These are phyloP conservation scores for Chalara sp. DNA, from an alignment of 2,329 filamentous ascomycete genomes.

Conservation along the genomic window DNA sequence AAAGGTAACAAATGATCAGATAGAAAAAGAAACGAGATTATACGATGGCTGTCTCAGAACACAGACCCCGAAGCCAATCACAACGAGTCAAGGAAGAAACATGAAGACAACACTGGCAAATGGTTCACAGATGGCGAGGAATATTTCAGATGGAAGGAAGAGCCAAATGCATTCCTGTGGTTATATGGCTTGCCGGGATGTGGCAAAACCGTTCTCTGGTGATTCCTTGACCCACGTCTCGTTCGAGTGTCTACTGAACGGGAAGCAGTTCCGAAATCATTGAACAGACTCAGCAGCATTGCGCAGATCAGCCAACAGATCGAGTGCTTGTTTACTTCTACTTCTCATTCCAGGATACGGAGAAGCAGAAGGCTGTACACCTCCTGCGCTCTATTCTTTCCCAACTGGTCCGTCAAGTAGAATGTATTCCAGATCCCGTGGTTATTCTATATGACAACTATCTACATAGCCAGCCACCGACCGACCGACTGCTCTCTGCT, in stretches of 20 bases:
- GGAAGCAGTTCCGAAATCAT: no score
- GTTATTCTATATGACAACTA: no score
- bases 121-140: neutral
- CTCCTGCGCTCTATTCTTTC: no score
- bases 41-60: neutral
- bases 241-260: neutral
- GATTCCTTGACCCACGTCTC: neutral
- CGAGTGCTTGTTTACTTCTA: no score
- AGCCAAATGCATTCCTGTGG: neutral
- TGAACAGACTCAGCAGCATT: no score
- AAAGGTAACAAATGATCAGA: neutral
- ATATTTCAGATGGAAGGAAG: neutral
- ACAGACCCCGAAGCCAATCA: slow-evolving; percentile 2
- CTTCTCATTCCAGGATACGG: no score
- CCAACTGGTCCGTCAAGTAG: no score
- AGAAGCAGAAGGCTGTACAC: no score
- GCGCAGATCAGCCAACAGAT: no score
- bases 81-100: neutral
- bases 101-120: neutral
- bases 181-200: slow-evolving; percentile 2
- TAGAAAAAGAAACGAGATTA: neutral
- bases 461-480: no score
- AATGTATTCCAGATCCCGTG: no score
- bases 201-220: slow-evolving; percentile 3
- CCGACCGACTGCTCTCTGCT: no score